These are phyloP conservation scores for Blastobotrys proliferans DNA, from an alignment of 1,139 yeast genomes.

Conservation along the genomic window DNA sequence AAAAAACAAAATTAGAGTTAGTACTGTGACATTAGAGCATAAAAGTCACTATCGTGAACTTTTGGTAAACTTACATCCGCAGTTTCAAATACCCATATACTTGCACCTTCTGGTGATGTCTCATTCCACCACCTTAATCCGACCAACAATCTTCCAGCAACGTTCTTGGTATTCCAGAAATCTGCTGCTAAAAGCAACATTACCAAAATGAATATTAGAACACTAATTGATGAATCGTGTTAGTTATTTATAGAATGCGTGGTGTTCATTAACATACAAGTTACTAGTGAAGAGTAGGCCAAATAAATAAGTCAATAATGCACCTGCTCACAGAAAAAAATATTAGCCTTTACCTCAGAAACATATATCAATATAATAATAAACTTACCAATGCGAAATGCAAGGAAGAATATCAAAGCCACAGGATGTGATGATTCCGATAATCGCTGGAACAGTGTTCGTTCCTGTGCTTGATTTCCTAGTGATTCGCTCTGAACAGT, in stretches of 20 bases:
- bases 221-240: slow-evolving; percentile 34
- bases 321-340: slow-evolving; percentile 34
- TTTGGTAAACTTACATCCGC: slow-evolving; percentile 47
- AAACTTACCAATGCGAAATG: slow-evolving; percentile 49
- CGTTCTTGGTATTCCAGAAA: slow-evolving; percentile 91
- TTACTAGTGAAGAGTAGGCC: slow-evolving; percentile 63
- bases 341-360: neutral
- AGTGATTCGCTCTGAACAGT: slow-evolving; percentile 2
- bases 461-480: slow-evolving; percentile 17
- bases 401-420: slow-evolving; percentile 62
- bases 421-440: slow-evolving; percentile 77
- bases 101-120: slow-evolving; percentile 50
- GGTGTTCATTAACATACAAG: slow-evolving; percentile 38
- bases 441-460: slow-evolving; percentile 38
- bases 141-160: slow-evolving; percentile 82
- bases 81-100: slow-evolving; percentile 85
- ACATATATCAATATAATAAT: neutral
- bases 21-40: neutral
- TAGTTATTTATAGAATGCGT: neutral
- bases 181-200: slow-evolving; percentile 78
- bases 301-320: slow-evolving; percentile 62
- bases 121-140: slow-evolving; percentile 95
- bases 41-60: neutral
- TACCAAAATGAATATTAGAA: slow-evolving; percentile 72
- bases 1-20: neutral